Percentiles rank a stretch among this genome's conserved stretches.
Evolutionary conservation across 768 basidiomycete species (phyloP).

Genomic region (Mycena rebaudengoi): DNA sequence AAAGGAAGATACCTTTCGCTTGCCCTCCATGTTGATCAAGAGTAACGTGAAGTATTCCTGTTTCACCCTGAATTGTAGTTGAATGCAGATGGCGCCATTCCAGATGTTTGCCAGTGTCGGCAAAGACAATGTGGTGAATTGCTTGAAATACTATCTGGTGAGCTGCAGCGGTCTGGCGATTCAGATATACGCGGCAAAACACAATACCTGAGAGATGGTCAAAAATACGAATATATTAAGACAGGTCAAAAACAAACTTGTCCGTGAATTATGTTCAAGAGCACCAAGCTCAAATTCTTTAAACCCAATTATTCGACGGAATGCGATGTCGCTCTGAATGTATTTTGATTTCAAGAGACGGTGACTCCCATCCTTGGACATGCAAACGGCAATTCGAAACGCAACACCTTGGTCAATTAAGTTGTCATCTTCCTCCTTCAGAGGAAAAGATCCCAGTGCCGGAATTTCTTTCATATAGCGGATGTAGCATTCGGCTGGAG

Average conservation of each 20-base stretch:
- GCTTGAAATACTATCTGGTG: not conserved
- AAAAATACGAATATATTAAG: not conserved
- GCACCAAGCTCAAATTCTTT: conserved; percentile 33
- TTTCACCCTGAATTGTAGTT: not conserved
- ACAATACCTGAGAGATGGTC: conserved; percentile 1
- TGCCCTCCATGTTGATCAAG: conserved; percentile 20
- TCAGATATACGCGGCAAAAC: conserved; percentile 16
- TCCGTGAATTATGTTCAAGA: not conserved
- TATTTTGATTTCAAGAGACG: conserved; percentile 29
- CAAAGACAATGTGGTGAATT: conserved; percentile 11
- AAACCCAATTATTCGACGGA: conserved; percentile 36
- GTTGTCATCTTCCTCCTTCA: conserved; percentile 5
- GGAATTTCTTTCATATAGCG: not conserved
- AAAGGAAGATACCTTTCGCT: conserved; percentile 12
- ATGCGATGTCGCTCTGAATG: conserved; percentile 38
- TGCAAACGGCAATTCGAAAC: conserved; percentile 34
- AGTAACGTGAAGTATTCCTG: conserved; percentile 2
- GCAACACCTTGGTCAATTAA: not conserved
- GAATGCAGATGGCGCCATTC: conserved; percentile 25
- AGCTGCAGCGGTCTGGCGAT: conserved; percentile 15
- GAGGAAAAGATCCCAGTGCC: not conserved
- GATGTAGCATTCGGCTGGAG: conserved; percentile 10
- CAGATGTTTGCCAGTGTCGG: conserved; percentile 9
- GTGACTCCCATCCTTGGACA: conserved; percentile 30
- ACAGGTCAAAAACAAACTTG: not conserved